Evolutionary conservation across 352 stramenopile species (phyloP).

Genomic region (Lagenidium giganteum): DNA sequence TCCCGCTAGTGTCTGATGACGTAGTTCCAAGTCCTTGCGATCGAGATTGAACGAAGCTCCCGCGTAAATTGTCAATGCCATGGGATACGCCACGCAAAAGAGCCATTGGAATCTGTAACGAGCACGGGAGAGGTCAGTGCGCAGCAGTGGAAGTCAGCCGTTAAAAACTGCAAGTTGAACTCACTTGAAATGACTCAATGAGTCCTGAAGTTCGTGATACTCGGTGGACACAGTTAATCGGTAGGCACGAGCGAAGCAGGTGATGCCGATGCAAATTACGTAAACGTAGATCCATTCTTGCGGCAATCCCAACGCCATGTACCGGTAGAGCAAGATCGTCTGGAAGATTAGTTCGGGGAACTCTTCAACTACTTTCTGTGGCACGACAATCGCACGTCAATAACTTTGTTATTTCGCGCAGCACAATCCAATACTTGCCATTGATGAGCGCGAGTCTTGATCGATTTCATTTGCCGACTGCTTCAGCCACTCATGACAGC

Average conservation of each 20-base stretch:
- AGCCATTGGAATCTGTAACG: slow-evolving; percentile 18
- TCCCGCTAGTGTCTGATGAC: too few relatives aligned
- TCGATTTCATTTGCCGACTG: too few relatives aligned
- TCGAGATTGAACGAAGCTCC: slow-evolving; percentile 1
- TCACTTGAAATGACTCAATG: too few relatives aligned
- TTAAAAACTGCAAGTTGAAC: too few relatives aligned
- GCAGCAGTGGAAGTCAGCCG: slow-evolving; percentile 10
- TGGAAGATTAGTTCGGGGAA: slow-evolving; percentile 14
- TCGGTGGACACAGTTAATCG: slow-evolving; percentile 2
- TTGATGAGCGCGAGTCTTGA: too few relatives aligned
- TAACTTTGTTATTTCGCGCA: too few relatives aligned
- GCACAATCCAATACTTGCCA: too few relatives aligned
- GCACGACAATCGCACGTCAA: too few relatives aligned
- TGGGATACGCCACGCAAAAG: slow-evolving; percentile 5
- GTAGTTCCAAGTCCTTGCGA: slow-evolving; percentile 1
- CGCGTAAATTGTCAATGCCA: slow-evolving; percentile 1
- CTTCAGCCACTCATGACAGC: too few relatives aligned
- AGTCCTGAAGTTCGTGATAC: slow-evolving; percentile 17
- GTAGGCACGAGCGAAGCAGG: slow-evolving; percentile 13
- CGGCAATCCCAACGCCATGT: slow-evolving; percentile 2
- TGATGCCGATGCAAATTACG: neutral
- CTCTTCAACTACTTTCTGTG: slow-evolving; percentile 16
- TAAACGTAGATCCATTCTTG: neutral
- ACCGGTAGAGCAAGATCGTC: slow-evolving; percentile 10
- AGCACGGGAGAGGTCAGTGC: too few relatives aligned